Percentiles rank a stretch among this genome's conserved stretches.
Conservation (phyloP, 2,329 filamentous ascomycete genomes). For the Helotiales sp. region DNA sequence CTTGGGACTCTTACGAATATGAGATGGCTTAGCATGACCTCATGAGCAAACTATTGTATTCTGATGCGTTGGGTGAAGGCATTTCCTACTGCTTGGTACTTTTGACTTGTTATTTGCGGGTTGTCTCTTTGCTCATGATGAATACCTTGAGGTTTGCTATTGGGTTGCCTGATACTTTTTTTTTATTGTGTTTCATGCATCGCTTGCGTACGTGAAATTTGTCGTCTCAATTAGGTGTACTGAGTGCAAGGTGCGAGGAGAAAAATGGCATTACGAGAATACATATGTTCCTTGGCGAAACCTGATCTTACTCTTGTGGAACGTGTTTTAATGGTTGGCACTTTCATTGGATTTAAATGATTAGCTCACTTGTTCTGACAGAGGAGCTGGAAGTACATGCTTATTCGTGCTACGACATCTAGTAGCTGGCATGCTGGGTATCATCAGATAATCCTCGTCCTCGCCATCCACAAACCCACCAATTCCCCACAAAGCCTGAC, state of each 20-base stretch:
- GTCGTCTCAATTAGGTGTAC: not conserved
- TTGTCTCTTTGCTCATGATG: conserved; percentile 10
- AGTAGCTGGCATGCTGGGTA: not conserved
- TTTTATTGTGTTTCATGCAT: conserved; percentile 25
- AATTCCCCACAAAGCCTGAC: not conserved
- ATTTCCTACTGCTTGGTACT: conserved; percentile 22
- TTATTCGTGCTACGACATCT: too few species aligned
- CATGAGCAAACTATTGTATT: conserved; percentile 33
- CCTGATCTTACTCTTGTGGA: not conserved
- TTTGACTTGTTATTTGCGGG: conserved; percentile 21
- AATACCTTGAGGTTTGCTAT: conserved; percentile 16
- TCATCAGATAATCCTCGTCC: not conserved
- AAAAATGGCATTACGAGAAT: conserved; percentile 9
- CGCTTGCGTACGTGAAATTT: conserved; percentile 30
- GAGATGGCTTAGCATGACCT: conserved; percentile 33
- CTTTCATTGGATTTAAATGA: too few species aligned
- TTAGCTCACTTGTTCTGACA: too few species aligned
- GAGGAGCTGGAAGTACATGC: too few species aligned
- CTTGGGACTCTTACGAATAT: conserved; percentile 23
- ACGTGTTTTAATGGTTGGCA: too few species aligned
- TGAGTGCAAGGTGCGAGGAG: not conserved
- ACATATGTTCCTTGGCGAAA: not conserved
- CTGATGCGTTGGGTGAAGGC: conserved; percentile 31
- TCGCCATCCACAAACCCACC: not conserved
- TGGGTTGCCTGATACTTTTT: conserved; percentile 5